Conservation (phyloP, 2,329 filamentous ascomycete species). For the Calonectria crousiana region DNA sequence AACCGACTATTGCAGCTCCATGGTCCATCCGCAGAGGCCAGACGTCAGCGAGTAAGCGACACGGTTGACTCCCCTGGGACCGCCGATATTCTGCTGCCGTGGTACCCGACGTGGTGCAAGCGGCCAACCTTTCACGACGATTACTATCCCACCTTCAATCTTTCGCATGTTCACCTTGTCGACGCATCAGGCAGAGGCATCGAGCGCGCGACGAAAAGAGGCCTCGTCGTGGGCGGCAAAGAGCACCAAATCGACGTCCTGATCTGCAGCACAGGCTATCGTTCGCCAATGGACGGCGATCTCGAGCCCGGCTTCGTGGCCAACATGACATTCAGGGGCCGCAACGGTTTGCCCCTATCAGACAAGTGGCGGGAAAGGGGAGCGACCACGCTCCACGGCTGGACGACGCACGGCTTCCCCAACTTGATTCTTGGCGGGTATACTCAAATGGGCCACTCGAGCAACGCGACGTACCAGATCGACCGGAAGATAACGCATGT, state of each 20-base stretch:
- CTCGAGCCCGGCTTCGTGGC: neutral
- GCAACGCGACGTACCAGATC: neutral
- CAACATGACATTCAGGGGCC: neutral
- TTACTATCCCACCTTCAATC: neutral
- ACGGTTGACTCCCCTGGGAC: neutral
- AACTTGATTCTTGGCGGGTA: neutral
- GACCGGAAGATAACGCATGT: neutral
- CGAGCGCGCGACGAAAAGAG: neutral
- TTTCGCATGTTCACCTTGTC: neutral
- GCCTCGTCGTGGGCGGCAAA: neutral
- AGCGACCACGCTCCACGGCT: neutral
- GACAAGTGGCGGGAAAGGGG: neutral
- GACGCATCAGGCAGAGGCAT: neutral
- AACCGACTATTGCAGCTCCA: neutral
- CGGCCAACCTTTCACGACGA: neutral
- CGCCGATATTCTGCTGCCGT: neutral
- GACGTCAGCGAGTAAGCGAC: neutral
- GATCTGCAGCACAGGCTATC: neutral
- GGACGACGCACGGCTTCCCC: neutral
- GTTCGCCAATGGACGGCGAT: neutral
- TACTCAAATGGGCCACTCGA: neutral
- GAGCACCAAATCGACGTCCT: neutral
- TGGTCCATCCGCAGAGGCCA: neutral
- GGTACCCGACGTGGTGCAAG: neutral
- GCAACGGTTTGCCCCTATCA: neutral